Evolutionary conservation across 495 filamentous ascomycete genomes (phyloP).

Genomic region (Echria macrotheca): DNA sequence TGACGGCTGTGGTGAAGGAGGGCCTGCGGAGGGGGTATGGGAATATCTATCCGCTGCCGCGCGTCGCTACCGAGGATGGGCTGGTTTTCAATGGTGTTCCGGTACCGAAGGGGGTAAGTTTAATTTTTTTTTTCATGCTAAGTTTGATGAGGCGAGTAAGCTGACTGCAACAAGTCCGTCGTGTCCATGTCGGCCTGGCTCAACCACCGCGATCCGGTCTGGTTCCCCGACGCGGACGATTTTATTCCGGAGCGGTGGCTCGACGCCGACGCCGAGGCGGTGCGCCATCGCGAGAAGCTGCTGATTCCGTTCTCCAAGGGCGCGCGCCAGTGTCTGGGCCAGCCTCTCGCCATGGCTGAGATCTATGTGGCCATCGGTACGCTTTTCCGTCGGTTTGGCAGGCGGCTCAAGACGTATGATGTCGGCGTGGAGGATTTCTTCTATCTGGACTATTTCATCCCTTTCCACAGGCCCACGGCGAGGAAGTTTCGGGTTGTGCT

Average conservation of each 20-base stretch:
- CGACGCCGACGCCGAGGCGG: background rate
- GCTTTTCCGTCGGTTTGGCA: background rate
- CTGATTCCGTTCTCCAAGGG: background rate
- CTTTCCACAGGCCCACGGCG: background rate
- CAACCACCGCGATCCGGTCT: background rate
- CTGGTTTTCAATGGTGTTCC: background rate
- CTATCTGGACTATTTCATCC: background rate
- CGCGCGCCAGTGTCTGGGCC: background rate
- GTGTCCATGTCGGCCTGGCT: background rate
- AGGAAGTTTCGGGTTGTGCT: background rate
- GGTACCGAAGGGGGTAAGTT: background rate
- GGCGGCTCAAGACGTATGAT: background rate
- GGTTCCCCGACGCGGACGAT: background rate
- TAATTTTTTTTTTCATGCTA: no score
- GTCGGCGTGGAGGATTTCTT: background rate
- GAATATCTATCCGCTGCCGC: background rate
- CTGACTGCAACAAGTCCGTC: background rate
- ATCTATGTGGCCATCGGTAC: background rate
- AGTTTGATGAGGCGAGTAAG: no score
- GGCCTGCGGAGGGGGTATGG: background rate
- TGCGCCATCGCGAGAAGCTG: background rate
- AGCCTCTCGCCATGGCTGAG: background rate
- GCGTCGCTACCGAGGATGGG: background rate
- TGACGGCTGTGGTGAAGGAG: background rate
- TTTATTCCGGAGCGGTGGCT: background rate